Percentiles rank a stretch among this genome's conserved stretches.
These are phyloP conservation scores for Penicillium parvum DNA, from an alignment of 495 filamentous ascomycete species.

Conservation along the genomic window DNA sequence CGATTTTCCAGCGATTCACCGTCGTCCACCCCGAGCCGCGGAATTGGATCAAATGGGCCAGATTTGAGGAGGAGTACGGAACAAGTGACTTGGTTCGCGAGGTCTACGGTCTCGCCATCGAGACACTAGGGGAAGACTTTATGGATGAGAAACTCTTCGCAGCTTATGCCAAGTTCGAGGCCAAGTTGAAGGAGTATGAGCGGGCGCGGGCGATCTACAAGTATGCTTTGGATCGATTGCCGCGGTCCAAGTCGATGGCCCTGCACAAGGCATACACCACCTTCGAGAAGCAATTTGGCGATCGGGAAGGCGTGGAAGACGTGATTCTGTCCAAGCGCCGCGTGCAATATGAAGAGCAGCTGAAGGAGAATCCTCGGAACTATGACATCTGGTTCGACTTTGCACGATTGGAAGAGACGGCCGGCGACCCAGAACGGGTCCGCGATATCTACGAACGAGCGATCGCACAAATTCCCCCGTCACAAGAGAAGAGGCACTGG, in stretches of 20 bases:
- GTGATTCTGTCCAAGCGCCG: slow-evolving; percentile 91
- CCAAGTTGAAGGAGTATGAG: slow-evolving; percentile 91
- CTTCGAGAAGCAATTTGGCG: slow-evolving; percentile 97
- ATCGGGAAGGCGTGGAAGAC: slow-evolving; percentile 89
- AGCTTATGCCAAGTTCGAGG: slow-evolving; percentile 87
- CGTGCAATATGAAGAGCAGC: slow-evolving; percentile 89
- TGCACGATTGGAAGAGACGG: slow-evolving; percentile 80
- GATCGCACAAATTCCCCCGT: slow-evolving; percentile 92
- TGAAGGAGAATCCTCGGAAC: slow-evolving; percentile 87
- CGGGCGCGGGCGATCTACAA: slow-evolving; percentile 95
- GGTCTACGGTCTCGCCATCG: slow-evolving; percentile 85
- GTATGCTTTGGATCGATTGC: slow-evolving; percentile 87
- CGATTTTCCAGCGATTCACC: slow-evolving; percentile 86
- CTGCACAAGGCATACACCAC: slow-evolving; percentile 92
- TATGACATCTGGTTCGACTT: slow-evolving; percentile 98
- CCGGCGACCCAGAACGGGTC: slow-evolving; percentile 73
- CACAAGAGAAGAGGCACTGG: slow-evolving; percentile 97
- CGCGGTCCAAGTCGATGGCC: slow-evolving; percentile 76
- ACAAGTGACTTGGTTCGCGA: slow-evolving; percentile 88
- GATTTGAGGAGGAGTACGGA: slow-evolving; percentile 93
- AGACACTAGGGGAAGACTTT: slow-evolving; percentile 89
- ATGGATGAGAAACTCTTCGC: slow-evolving; percentile 95
- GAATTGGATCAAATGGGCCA: slow-evolving; percentile 99
- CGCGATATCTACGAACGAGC: slow-evolving; percentile 94
- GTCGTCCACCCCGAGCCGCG: slow-evolving; percentile 90